Evolutionary conservation across 345 rosid genomes (phyloP).

Genomic region (Adansonia digitata): DNA sequence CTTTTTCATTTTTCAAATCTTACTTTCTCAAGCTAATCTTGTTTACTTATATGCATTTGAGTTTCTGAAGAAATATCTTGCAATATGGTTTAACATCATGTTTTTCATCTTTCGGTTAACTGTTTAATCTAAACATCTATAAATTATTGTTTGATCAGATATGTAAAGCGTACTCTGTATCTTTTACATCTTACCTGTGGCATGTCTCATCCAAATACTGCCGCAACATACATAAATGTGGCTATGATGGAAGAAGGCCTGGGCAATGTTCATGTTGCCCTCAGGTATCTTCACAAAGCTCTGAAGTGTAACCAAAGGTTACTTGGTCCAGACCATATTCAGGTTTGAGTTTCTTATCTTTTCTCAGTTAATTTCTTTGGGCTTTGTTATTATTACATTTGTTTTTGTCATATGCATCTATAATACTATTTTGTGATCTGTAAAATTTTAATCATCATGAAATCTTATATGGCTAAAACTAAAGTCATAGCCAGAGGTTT

Average conservation of each 20-base stretch:
- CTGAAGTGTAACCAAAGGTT: slow-evolving; percentile 88
- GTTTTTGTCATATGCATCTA: not conserved
- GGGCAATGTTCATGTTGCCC: slow-evolving; percentile 97
- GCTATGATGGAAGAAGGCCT: slow-evolving; percentile 99
- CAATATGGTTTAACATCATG: slow-evolving; percentile 2
- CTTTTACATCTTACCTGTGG: slow-evolving; percentile 97
- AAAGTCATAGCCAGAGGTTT: not conserved
- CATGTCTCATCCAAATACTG: slow-evolving; percentile 97
- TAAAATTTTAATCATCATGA: not conserved
- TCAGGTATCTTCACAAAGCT: slow-evolving; percentile 96
- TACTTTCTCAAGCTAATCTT: slow-evolving; percentile 3
- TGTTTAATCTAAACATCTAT: slow-evolving; percentile 4
- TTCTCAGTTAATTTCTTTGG: slow-evolving; percentile 5
- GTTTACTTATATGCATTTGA: not conserved
- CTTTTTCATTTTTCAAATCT: not conserved
- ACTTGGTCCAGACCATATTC: slow-evolving; percentile 98
- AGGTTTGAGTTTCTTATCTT: slow-evolving; percentile 44
- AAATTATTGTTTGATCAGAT: slow-evolving; percentile 43
- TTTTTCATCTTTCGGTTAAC: slow-evolving; percentile 12
- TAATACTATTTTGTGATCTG: not conserved
- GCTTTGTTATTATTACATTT: not conserved
- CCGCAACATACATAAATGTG: slow-evolving; percentile 96
- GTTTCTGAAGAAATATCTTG: slow-evolving; percentile 14
- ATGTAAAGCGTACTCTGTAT: slow-evolving; percentile 97
- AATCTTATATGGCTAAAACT: slow-evolving; percentile 2